A percentile compares a stretch with the other conserved stretches of the same genome.
Evolutionary conservation across 352 stramenopile species (phyloP).

Genomic region (Phytophthora nicotianae): DNA sequence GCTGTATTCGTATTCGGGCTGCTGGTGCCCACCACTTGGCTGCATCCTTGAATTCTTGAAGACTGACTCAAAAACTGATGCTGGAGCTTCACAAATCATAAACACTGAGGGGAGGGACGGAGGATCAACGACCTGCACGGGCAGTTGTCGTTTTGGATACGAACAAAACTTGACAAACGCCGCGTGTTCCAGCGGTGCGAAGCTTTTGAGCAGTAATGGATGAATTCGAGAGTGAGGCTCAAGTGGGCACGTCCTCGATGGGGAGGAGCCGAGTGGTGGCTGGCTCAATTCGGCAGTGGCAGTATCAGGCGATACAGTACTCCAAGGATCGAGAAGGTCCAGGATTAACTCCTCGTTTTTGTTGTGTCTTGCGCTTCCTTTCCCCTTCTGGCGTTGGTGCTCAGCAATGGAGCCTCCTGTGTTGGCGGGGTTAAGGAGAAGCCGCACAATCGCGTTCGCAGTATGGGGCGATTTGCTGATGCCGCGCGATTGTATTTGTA

Average conservation of each 20-base stretch:
- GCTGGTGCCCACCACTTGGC: conserved; percentile 34
- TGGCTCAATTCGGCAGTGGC: conserved; percentile 34
- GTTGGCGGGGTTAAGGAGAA: conserved; percentile 39
- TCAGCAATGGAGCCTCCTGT: conserved; percentile 34
- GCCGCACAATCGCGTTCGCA: conserved; percentile 33
- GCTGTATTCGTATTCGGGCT: conserved; percentile 33
- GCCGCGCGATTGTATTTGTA: conserved; percentile 33
- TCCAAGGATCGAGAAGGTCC: conserved; percentile 20
- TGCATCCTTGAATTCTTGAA: conserved; percentile 49
- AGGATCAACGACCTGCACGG: conserved; percentile 2
- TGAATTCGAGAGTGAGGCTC: conserved; percentile 45
- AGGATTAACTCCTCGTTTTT: conserved; percentile 41
- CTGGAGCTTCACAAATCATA: conserved; percentile 44
- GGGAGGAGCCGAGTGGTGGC: conserved; percentile 16
- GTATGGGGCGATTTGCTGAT: conserved; percentile 36
- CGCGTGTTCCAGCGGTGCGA: background rate
- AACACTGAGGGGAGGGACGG: conserved; percentile 8
- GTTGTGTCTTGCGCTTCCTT: conserved; percentile 37
- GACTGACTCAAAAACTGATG: conserved; percentile 37
- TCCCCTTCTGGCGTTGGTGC: conserved; percentile 43
- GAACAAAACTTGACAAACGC: conserved; percentile 5
- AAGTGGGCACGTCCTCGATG: conserved; percentile 20
- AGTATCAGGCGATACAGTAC: conserved; percentile 38
- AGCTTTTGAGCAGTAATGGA: conserved; percentile 38
- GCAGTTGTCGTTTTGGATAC: conserved; percentile 9